Conservation (phyloP, 495 filamentous ascomycete genomes). For the Thermochaetoides thermophila region DNA sequence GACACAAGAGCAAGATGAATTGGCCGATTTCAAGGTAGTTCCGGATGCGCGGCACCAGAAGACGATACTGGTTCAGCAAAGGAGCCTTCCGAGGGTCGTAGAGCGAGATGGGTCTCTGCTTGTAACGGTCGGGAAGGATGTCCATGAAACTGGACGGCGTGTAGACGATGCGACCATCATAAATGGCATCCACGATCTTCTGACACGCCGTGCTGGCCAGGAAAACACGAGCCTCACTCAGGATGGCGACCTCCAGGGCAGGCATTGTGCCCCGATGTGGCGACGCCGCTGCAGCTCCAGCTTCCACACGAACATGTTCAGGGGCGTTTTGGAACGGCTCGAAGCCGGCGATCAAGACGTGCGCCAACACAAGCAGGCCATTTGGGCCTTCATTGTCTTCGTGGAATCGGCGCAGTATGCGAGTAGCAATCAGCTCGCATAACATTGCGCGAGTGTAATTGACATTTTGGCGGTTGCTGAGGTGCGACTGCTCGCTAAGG, state of each 20-base stretch:
- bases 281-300: constrained; percentile 23
- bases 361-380: constrained; percentile 47
- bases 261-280: constrained; percentile 46
- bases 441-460: constrained; percentile 49
- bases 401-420: constrained; percentile 50
- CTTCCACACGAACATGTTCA: constrained; percentile 35
- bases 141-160: constrained; percentile 56
- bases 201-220: constrained; percentile 53
- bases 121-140: constrained; percentile 60
- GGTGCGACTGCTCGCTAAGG: constrained; percentile 46
- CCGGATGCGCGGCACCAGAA: constrained; percentile 54
- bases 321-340: constrained; percentile 60
- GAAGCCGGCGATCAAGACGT: constrained; percentile 59
- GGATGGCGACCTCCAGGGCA: constrained; percentile 55
- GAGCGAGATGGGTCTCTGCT: constrained; percentile 52
- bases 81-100: constrained; percentile 52
- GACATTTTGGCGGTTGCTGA: constrained; percentile 55
- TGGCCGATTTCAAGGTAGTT: constrained; percentile 54
- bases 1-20: constrained; percentile 43
- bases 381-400: constrained; percentile 48
- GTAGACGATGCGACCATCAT: constrained; percentile 51
- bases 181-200: constrained; percentile 56
- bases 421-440: constrained; percentile 53
- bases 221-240: constrained; percentile 52
- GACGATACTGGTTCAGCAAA: constrained; percentile 58